Conservation (phyloP, 208 protist species). For the Leishmania major region DNA sequence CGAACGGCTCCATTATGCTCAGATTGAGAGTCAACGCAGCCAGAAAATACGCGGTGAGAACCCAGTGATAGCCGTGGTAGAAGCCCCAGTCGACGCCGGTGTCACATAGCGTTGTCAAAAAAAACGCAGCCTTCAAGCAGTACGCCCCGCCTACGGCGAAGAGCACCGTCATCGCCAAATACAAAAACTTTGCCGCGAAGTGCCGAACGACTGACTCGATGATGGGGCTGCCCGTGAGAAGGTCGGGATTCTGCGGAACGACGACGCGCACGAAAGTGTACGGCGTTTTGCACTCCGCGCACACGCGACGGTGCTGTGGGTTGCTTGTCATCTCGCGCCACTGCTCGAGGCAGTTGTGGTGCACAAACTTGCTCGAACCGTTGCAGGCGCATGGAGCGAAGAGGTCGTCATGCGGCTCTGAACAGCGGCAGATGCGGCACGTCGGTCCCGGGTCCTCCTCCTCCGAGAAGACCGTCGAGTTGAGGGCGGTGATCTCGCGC, state of each 20-base stretch:
- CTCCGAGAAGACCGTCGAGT: slow-evolving; percentile 4
- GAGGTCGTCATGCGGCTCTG: slow-evolving; percentile 23
- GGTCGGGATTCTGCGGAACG: slow-evolving; percentile 21
- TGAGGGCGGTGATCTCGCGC: slow-evolving; percentile 18
- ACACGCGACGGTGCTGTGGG: slow-evolving; percentile 31
- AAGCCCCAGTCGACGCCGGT: slow-evolving; percentile 22
- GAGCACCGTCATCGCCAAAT: slow-evolving; percentile 1
- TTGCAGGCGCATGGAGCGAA: slow-evolving; percentile 35
- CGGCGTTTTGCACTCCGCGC: slow-evolving; percentile 37
- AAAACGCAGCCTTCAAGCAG: slow-evolving; percentile 19
- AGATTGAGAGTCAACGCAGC: slow-evolving; percentile 23
- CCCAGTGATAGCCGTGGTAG: slow-evolving; percentile 26
- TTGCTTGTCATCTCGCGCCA: slow-evolving; percentile 38
- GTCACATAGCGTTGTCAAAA: slow-evolving; percentile 12
- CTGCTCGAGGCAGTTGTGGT: slow-evolving; percentile 31
- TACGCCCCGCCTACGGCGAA: slow-evolving; percentile 24
- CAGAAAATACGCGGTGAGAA: slow-evolving; percentile 27
- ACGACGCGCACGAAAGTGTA: slow-evolving; percentile 28
- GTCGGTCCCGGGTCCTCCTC: slow-evolving; percentile 23
- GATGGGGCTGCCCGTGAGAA: slow-evolving; percentile 26
- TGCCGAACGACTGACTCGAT: slow-evolving; percentile 31
- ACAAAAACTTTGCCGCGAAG: slow-evolving; percentile 3
- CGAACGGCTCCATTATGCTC: slow-evolving; percentile 23
- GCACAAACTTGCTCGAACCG: slow-evolving; percentile 33
- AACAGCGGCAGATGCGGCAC: slow-evolving; percentile 36